phyloP scores from a whole-genome alignment of 352 stramenopile genomes.

The Pythium monospermum region DNA sequence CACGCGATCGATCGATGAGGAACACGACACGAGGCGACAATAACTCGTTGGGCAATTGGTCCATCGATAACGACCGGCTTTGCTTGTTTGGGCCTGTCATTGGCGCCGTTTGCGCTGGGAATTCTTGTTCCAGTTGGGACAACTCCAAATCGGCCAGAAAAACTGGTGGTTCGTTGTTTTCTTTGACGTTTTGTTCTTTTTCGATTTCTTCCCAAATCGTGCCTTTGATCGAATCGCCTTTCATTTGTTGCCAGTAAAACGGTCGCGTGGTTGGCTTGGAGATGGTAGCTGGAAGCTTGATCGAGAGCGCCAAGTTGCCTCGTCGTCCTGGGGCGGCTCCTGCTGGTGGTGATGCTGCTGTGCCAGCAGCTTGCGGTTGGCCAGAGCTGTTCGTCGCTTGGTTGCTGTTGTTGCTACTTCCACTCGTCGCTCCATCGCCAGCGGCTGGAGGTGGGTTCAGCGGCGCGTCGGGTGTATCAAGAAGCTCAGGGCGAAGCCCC shows the following conservation, averaged over 20 bases:
- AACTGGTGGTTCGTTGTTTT: slow-evolving; percentile 50
- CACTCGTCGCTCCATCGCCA: slow-evolving; percentile 8
- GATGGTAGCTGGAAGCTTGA: slow-evolving; percentile 35
- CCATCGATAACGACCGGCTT: slow-evolving; percentile 39
- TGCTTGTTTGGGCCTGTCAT: slow-evolving; percentile 28
- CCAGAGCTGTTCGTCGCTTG: slow-evolving; percentile 5
- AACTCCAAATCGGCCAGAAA: slow-evolving; percentile 47
- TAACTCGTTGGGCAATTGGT: slow-evolving; percentile 29
- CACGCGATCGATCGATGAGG: slow-evolving; percentile 60
- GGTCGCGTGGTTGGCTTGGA: slow-evolving; percentile 54
- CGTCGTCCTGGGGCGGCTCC: slow-evolving; percentile 25
- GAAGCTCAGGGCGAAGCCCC: slow-evolving; percentile 42
- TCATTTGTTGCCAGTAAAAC: slow-evolving; percentile 77
- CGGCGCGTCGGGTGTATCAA: slow-evolving; percentile 55
- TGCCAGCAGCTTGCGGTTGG: neutral
- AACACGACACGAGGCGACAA: slow-evolving; percentile 62
- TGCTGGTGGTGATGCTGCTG: slow-evolving; percentile 6
- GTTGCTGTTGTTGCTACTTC: slow-evolving; percentile 25
- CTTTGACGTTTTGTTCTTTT: slow-evolving; percentile 38
- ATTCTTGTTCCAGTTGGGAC: slow-evolving; percentile 48
- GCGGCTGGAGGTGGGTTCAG: slow-evolving; percentile 18
- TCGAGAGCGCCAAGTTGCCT: slow-evolving; percentile 52
- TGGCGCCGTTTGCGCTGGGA: slow-evolving; percentile 55
- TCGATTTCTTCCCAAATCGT: slow-evolving; percentile 82
- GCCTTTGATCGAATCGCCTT: slow-evolving; percentile 48